Percentiles rank a stretch among this genome's conserved stretches.
These are phyloP conservation scores for Blastobotrys arbuscula DNA, from an alignment of 1,139 yeast genomes.

Conservation along the genomic window DNA sequence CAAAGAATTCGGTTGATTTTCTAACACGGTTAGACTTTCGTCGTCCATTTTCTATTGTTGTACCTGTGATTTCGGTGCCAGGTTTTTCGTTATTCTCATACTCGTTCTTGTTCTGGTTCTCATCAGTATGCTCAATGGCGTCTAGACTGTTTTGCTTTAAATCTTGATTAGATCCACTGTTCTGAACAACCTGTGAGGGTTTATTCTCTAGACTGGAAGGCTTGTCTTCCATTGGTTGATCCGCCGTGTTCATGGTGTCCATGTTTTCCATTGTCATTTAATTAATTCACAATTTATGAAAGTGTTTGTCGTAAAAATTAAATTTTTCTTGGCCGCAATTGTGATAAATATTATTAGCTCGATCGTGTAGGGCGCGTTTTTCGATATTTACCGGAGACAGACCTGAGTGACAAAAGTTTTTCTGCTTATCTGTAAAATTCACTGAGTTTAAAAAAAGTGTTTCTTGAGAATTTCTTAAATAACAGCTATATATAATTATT, in stretches of 20 bases:
- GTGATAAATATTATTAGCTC: not conserved
- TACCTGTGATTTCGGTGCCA: not conserved
- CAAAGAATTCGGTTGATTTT: slow-evolving; percentile 21
- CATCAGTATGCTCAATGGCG: no score
- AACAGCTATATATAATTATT: no score
- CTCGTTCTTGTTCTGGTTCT: not conserved
- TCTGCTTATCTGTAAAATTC: no score
- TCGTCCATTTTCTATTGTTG: slow-evolving; percentile 4
- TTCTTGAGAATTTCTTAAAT: no score
- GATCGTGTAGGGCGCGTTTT: not conserved
- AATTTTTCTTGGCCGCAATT: not conserved
- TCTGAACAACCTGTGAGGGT: no score
- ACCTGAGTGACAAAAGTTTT: no score
- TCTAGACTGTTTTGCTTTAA: no score
- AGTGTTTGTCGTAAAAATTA: not conserved
- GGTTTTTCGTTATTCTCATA: not conserved
- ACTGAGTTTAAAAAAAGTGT: no score
- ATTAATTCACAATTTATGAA: not conserved
- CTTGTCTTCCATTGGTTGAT: not conserved
- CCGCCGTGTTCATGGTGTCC: not conserved
- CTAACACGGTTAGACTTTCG: slow-evolving; percentile 21
- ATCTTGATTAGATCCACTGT: no score
- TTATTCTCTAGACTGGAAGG: no score
- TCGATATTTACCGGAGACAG: no score
- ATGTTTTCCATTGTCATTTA: not conserved